These are phyloP conservation scores for Chenopodium suecicum DNA, from an alignment of 148 eudicot genomes.

Conservation along the genomic window DNA sequence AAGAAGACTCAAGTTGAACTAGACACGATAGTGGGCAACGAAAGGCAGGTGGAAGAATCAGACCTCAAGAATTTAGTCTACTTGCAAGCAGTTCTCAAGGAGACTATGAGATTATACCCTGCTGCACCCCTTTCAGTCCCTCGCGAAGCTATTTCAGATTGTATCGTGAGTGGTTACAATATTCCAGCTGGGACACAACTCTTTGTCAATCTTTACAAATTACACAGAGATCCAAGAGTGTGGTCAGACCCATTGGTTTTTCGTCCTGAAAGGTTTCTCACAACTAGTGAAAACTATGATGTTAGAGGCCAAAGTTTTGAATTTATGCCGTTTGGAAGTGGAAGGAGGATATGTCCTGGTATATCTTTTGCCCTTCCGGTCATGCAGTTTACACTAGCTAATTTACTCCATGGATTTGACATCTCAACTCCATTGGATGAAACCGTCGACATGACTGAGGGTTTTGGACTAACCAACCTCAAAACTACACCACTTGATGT, in stretches of 20 bases:
- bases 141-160: slow-evolving; percentile 18
- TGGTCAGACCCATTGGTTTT: slow-evolving; percentile 23
- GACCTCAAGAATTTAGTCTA: slow-evolving; percentile 26
- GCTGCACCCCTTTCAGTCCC: slow-evolving; percentile 22
- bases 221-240: slow-evolving; percentile 27
- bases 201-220: slow-evolving; percentile 22
- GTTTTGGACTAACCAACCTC: slow-evolving; percentile 13
- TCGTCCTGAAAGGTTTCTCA: slow-evolving; percentile 26
- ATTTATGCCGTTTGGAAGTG: slow-evolving; percentile 16
- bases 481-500: slow-evolving; percentile 15
- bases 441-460: slow-evolving; percentile 21
- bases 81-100: slow-evolving; percentile 26
- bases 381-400: slow-evolving; percentile 22
- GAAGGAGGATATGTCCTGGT: slow-evolving; percentile 19
- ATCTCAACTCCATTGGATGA: slow-evolving; percentile 4
- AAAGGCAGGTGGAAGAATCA: slow-evolving; percentile 26
- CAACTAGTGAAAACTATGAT: slow-evolving; percentile 22
- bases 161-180: slow-evolving; percentile 18
- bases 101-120: slow-evolving; percentile 25
- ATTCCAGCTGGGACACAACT: slow-evolving; percentile 21
- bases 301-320: slow-evolving; percentile 19
- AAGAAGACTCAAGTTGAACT: slow-evolving; percentile 29
- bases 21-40: slow-evolving; percentile 21
- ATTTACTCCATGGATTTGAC: slow-evolving; percentile 18
- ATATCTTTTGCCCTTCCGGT: slow-evolving; percentile 7